A percentile compares a stretch with the other conserved stretches of the same genome.
phyloP scores from a whole-genome alignment of 345 rosid species.

The Syzygium jambos region DNA sequence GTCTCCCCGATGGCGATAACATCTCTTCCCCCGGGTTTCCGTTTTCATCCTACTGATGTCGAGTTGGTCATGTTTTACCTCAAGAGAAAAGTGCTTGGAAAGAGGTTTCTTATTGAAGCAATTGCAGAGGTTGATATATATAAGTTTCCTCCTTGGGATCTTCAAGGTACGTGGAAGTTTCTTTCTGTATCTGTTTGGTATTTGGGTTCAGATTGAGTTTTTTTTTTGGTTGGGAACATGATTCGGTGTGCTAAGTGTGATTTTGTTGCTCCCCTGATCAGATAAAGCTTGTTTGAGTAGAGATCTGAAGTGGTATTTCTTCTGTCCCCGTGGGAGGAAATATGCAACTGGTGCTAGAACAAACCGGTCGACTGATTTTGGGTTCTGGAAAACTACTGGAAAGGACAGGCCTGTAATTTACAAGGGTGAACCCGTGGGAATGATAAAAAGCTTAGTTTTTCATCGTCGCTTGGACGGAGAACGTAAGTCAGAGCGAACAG shows the following conservation, averaged over 20 bases:
- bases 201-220: not conserved
- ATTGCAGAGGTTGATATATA: slow-evolving; percentile 60
- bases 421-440: slow-evolving; percentile 38
- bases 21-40: slow-evolving; percentile 53
- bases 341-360: slow-evolving; percentile 30
- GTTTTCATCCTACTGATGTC: slow-evolving; percentile 76
- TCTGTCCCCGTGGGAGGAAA: slow-evolving; percentile 60
- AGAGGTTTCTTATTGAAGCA: slow-evolving; percentile 18
- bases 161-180: slow-evolving; percentile 21
- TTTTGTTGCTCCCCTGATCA: not conserved
- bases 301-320: slow-evolving; percentile 83
- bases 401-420: slow-evolving; percentile 44
- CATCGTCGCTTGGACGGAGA: slow-evolving; percentile 31
- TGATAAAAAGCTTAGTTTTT: slow-evolving; percentile 53
- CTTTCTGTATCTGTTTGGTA: not conserved
- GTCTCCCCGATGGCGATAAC: slow-evolving; percentile 26
- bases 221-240: not conserved
- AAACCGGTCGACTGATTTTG: slow-evolving; percentile 43
- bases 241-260: not conserved
- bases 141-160: slow-evolving; percentile 61
- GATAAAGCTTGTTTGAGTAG: slow-evolving; percentile 28
- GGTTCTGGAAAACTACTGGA: slow-evolving; percentile 79
- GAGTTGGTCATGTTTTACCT: slow-evolving; percentile 63
- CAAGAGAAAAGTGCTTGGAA: slow-evolving; percentile 57
- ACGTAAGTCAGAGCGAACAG: slow-evolving; percentile 43